Evolutionary conservation across 257 asterid genomes (phyloP).

Genomic region (Paraleonurus japonicus): DNA sequence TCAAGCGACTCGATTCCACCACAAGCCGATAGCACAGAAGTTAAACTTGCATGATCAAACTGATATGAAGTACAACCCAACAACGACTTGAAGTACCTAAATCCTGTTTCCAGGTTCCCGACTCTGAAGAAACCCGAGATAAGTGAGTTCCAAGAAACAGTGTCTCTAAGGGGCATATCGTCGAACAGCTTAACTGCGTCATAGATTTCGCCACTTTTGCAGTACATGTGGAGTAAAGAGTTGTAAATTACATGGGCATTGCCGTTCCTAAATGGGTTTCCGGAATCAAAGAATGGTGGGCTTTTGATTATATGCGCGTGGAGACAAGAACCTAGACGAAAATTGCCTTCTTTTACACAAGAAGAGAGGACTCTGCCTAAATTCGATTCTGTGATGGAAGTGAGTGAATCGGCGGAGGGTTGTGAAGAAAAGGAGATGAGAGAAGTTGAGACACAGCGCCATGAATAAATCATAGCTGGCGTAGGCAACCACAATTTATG

Average conservation of each 20-base stretch:
- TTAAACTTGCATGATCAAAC: constrained; percentile 70
- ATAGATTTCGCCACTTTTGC: constrained; percentile 38
- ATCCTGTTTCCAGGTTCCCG: constrained; percentile 45
- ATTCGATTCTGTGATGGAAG: constrained; percentile 34
- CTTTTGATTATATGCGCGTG: constrained; percentile 64
- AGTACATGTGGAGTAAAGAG: constrained; percentile 51
- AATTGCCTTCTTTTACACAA: constrained; percentile 53
- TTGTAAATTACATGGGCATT: constrained; percentile 44
- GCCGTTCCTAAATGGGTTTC: not conserved
- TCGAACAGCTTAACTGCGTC: constrained; percentile 73
- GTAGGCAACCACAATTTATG: constrained; percentile 19
- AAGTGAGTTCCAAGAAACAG: constrained; percentile 82
- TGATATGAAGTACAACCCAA: constrained; percentile 18
- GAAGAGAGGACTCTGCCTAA: constrained; percentile 44
- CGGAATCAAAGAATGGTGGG: constrained; percentile 31
- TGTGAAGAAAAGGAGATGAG: constrained; percentile 25
- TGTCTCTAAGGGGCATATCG: constrained; percentile 63
- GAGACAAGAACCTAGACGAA: constrained; percentile 62
- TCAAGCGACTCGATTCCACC: constrained; percentile 40
- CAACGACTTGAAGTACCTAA: constrained; percentile 52
- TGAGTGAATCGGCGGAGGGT: not conserved
- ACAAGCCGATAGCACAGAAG: constrained; percentile 61
- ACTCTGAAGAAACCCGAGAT: constrained; percentile 64
- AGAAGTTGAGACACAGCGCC: constrained; percentile 26
- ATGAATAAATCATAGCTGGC: constrained; percentile 21